Conservation (phyloP, 2,329 filamentous ascomycete species). For the Mycosphaerella arachidis region DNA sequence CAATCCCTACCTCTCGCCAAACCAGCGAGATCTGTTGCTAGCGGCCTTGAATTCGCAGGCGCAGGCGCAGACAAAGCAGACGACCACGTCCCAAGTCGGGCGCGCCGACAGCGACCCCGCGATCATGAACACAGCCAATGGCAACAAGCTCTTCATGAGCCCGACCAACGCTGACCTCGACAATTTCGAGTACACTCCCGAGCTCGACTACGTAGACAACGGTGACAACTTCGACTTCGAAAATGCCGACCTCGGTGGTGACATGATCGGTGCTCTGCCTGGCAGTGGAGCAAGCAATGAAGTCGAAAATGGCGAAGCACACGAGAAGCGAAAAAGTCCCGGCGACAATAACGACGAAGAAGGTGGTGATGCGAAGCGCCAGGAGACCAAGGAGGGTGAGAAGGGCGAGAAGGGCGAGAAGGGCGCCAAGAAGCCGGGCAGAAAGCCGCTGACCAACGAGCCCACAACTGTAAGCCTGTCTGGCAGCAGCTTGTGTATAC, state of each 20-base stretch:
- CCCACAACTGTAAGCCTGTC: conserved; percentile 75
- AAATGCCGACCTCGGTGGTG: conserved; percentile 49
- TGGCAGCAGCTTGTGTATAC: neutral
- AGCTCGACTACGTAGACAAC: conserved; percentile 74
- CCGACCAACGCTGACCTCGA: conserved; percentile 27
- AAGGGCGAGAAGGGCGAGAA: conserved; percentile 81
- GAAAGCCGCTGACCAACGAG: conserved; percentile 92
- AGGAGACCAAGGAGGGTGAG: conserved; percentile 75
- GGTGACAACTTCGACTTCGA: conserved; percentile 76
- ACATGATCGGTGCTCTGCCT: conserved; percentile 73
- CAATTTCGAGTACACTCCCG: conserved; percentile 56
- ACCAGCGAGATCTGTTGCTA: conserved; percentile 45
- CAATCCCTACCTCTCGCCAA: conserved; percentile 40
- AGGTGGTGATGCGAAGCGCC: conserved; percentile 65
- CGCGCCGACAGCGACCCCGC: conserved; percentile 12
- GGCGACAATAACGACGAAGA: conserved; percentile 58
- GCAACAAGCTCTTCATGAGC: conserved; percentile 26
- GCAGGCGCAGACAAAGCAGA: conserved; percentile 28
- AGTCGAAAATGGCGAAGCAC: conserved; percentile 44
- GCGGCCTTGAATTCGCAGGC: conserved; percentile 46
- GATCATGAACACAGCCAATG: conserved; percentile 23
- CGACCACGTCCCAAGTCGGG: neutral
- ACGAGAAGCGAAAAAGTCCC: conserved; percentile 68
- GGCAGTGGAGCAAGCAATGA: conserved; percentile 40
- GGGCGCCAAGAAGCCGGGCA: conserved; percentile 87